phyloP scores from a whole-genome alignment of 1,284 basidiomycete species.

The Malassezia japonica region DNA sequence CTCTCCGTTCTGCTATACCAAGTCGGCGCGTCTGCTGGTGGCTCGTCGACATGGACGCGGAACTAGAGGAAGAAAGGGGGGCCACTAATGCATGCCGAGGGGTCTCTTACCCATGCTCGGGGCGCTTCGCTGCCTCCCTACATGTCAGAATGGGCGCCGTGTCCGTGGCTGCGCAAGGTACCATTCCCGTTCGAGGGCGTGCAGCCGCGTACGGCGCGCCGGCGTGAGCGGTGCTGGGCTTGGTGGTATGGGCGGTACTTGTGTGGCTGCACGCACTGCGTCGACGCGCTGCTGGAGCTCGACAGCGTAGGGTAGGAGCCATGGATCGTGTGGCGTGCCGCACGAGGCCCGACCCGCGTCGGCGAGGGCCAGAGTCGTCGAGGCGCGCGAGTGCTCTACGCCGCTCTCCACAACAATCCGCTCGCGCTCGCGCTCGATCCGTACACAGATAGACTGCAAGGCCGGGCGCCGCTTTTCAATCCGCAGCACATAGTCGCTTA shows the following conservation, averaged over 20 bases:
- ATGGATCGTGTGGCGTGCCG: no score
- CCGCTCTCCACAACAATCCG: neutral
- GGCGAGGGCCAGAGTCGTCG: no score
- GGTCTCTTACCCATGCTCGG: conserved; percentile 1
- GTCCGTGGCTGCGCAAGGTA: neutral
- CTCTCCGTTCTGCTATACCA: conserved; percentile 17
- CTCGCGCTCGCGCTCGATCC: conserved; percentile 1
- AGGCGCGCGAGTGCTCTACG: no score
- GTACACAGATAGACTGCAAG: neutral
- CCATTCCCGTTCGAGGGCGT: conserved; percentile 6
- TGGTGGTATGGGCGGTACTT: no score
- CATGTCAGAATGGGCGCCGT: conserved; percentile 3
- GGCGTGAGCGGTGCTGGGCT: neutral
- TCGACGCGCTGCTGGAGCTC: no score
- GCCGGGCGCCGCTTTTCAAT: neutral
- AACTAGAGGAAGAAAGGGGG: conserved; percentile 11
- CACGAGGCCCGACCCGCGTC: no score
- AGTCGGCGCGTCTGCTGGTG: conserved; percentile 13
- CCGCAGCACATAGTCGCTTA: neutral
- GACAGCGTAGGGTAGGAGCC: no score
- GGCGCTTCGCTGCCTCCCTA: conserved; percentile 19
- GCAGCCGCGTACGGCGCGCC: neutral
- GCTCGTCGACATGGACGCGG: conserved; percentile 18
- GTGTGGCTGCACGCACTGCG: no score
- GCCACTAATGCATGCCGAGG: conserved; percentile 19